A percentile compares a stretch with the other conserved stretches of the same genome.
These are phyloP conservation scores for Acacia pycnantha DNA, from an alignment of 331 rosid genomes.

Conservation along the genomic window DNA sequence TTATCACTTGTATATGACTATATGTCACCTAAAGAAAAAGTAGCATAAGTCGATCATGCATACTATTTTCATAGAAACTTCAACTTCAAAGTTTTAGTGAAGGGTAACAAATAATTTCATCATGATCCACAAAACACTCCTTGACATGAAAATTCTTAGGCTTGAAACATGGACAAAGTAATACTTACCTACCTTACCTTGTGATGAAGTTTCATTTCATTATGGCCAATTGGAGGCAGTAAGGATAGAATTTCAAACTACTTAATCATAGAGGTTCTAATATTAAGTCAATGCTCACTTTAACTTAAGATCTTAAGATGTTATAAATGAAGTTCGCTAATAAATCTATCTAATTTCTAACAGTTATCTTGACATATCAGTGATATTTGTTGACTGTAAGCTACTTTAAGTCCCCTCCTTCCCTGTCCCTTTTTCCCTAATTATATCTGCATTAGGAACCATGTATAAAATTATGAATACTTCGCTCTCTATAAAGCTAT, in stretches of 20 bases:
- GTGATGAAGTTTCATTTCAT: background rate
- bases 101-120: background rate
- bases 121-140: background rate
- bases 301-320: background rate
- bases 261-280: background rate
- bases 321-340: background rate
- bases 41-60: background rate
- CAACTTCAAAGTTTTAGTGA: background rate
- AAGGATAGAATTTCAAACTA: background rate
- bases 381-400: background rate
- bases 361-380: background rate
- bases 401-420: background rate
- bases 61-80: background rate
- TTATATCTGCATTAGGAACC: background rate
- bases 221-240: background rate
- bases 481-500: background rate
- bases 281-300: background rate
- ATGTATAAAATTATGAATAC: background rate
- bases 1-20: constrained; percentile 1
- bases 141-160: background rate
- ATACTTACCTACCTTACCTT: background rate
- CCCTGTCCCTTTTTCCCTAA: background rate
- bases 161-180: background rate
- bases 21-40: background rate
- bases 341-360: background rate